Base-by-base conservation (phyloP, 179 eudicot species). In the Camellia oleifera region DNA sequence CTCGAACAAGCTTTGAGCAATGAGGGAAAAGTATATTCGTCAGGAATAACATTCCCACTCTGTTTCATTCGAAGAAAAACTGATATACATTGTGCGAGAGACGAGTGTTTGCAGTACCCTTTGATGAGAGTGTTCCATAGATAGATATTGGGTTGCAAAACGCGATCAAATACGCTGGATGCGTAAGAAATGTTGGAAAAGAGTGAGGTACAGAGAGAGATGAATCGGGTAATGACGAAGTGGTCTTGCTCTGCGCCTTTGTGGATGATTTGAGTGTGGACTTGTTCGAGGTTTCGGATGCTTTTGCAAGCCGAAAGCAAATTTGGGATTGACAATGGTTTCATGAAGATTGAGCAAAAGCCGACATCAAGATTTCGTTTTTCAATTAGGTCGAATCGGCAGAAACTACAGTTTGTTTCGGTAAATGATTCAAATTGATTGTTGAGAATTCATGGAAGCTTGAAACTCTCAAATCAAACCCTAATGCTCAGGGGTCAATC, bases 161-260 rank as follows among this genome's bases (percentile, higher is more conserved):
- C 63, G 50, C 45, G 45, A 44, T 65, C 42, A 69, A 82, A 82
- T 48, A 78, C 69, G 68, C 68, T 6, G 68, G 78, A 15, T 4
- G 80, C 77, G 81, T 82, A 82, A 11, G 84, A 57, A 61, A 78
- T 15, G 52, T 2, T 56, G 11, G 74, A 58, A 57, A 45, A 71
- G 66, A 48, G 64, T 2, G 80, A 44, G 48, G 56, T 64, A 52
- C 66, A 68, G 72, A 73, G 53, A 46, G 73, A 61, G 84, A 82
- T 20, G 71, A 82, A 72, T 58, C 54, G 67, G 66, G 78, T 56
- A 13, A 82, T 56, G 61, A 78, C 4, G 46, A 64, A 66, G 75
- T 82, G 78, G 69, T 82, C 81, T 66, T 82, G 84, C 42, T 82
- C 78, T 8, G 14, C 11, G 26, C 84, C 84, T n/a, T 3, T 56